A percentile compares a stretch with the other conserved stretches of the same genome.
Conservation (phyloP, 495 filamentous ascomycete genomes). For the Talaromyces ruber region DNA sequence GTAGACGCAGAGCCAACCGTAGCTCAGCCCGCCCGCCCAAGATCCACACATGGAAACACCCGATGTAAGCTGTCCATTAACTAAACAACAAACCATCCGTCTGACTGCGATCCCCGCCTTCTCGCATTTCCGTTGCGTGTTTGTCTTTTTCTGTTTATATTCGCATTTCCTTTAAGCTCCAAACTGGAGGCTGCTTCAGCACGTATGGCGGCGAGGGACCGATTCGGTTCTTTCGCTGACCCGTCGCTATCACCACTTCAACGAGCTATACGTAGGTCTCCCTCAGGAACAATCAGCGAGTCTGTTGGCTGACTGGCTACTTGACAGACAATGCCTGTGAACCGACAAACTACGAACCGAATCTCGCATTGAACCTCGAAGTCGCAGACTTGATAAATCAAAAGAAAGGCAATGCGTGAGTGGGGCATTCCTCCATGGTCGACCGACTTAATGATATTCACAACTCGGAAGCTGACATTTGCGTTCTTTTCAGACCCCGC, state of each 20-base stretch:
- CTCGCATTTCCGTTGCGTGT: background rate
- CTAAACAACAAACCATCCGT: background rate
- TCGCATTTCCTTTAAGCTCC: conserved; percentile 15
- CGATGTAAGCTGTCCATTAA: background rate
- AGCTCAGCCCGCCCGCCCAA: background rate
- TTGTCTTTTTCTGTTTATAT: conserved; percentile 4
- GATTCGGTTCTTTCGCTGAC: conserved; percentile 76
- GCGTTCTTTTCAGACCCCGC: conserved; percentile 50
- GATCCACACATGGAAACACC: conserved; percentile 2
- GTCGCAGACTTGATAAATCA: conserved; percentile 94
- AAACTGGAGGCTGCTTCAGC: conserved; percentile 90
- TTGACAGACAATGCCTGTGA: conserved; percentile 77
- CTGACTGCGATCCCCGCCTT: background rate
- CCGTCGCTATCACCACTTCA: conserved; percentile 77
- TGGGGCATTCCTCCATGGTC: conserved; percentile 6
- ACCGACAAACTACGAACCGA: conserved; percentile 93
- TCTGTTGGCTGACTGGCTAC: background rate
- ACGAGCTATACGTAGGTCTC: conserved; percentile 71
- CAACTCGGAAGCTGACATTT: conserved; percentile 4
- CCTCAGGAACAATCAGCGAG: background rate
- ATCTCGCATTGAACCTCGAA: conserved; percentile 92
- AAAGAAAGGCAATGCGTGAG: conserved; percentile 91
- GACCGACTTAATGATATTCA: background rate
- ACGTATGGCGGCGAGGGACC: conserved; percentile 90
- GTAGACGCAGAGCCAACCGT: background rate